A percentile compares a stretch with the other conserved stretches of the same genome.
phyloP scores from a whole-genome alignment of 768 basidiomycete species.

The Lactarius tabidus region DNA sequence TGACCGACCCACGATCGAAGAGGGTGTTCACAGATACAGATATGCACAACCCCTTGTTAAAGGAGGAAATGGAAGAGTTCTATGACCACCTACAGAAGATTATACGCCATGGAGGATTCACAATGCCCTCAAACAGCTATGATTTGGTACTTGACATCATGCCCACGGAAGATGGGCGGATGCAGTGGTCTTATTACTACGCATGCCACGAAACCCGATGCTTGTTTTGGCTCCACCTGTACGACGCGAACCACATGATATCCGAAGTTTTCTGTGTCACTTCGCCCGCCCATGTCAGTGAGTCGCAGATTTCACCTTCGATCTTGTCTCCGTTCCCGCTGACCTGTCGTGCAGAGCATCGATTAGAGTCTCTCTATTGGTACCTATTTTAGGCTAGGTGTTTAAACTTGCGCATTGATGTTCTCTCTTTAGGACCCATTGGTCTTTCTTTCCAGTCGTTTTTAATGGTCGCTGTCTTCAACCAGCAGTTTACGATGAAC shows the following conservation, averaged over 20 bases:
- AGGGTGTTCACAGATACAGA: slow-evolving; percentile 52
- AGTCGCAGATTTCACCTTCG: no score
- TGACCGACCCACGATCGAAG: slow-evolving; percentile 28
- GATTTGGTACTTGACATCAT: slow-evolving; percentile 18
- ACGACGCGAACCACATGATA: slow-evolving; percentile 35
- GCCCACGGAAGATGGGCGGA: slow-evolving; percentile 26
- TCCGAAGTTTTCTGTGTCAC: slow-evolving; percentile 3
- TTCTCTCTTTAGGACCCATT: background rate
- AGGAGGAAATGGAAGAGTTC: slow-evolving; percentile 34
- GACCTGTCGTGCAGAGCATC: background rate
- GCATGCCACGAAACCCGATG: background rate
- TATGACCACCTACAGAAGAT: background rate
- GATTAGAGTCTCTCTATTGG: slow-evolving; percentile 26
- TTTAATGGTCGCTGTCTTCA: slow-evolving; percentile 8
- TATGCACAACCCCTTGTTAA: slow-evolving; percentile 38
- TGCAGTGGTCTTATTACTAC: background rate
- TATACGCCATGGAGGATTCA: slow-evolving; percentile 18
- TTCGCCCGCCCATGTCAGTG: background rate
- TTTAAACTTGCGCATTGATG: slow-evolving; percentile 9
- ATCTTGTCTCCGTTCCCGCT: no score
- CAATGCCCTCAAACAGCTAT: slow-evolving; percentile 24
- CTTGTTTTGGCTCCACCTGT: slow-evolving; percentile 31
- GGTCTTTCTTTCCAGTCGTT: no score
- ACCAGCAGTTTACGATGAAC: slow-evolving; percentile 28
- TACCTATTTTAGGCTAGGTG: background rate